phyloP scores from a whole-genome alignment of 305 asterid genomes.

The Rubia peregrina region DNA sequence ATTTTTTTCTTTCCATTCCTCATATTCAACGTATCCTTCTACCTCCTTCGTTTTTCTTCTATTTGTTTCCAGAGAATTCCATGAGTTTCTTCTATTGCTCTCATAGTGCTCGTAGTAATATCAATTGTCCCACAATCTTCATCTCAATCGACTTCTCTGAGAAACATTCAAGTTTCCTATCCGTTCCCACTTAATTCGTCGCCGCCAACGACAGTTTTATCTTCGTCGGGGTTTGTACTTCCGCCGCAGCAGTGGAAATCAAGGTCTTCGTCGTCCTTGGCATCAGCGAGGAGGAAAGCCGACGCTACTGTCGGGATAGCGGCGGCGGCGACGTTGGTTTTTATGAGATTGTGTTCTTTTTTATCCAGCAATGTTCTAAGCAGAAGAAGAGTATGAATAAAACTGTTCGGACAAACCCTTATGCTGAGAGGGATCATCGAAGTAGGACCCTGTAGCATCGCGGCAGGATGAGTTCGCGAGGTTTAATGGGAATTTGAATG shows the following conservation, averaged over 20 bases:
- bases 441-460: slow-evolving; percentile 12
- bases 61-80: too few species aligned
- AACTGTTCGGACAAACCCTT: slow-evolving; percentile 8
- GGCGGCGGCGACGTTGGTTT: slow-evolving; percentile 52
- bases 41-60: too few species aligned
- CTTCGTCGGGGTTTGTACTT: slow-evolving; percentile 11
- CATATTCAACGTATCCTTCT: too few species aligned
- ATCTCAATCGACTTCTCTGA: slow-evolving; percentile 40
- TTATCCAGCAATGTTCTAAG: slow-evolving; percentile 31
- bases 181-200: slow-evolving; percentile 27
- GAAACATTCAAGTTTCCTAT: slow-evolving; percentile 52
- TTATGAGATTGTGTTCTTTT: slow-evolving; percentile 52
- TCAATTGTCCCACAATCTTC: slow-evolving; percentile 28
- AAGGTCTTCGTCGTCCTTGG: slow-evolving; percentile 23
- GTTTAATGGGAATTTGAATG: slow-evolving; percentile 60
- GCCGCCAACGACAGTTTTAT: slow-evolving; percentile 9
- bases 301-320: slow-evolving; percentile 71
- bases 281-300: slow-evolving; percentile 42
- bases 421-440: not conserved
- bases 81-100: too few species aligned
- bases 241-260: slow-evolving; percentile 22
- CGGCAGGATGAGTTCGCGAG: slow-evolving; percentile 31
- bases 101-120: slow-evolving; percentile 26
- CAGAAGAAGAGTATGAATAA: slow-evolving; percentile 20
- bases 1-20: too few species aligned